Conservation (phyloP, 2,329 filamentous ascomycete species). For the Aureobasidium sp. region DNA sequence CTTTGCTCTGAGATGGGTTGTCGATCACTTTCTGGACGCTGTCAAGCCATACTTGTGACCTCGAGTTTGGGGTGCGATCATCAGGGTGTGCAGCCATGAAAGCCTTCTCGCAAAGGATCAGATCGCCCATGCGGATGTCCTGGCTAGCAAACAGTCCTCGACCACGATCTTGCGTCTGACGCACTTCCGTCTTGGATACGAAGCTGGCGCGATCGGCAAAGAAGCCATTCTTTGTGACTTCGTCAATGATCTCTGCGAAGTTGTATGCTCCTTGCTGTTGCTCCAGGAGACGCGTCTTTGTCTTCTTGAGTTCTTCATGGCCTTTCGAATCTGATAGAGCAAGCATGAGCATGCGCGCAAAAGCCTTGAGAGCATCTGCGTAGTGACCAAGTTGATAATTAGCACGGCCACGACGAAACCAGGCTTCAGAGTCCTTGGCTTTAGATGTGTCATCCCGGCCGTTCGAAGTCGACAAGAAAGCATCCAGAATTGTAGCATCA, state of each 20-base stretch:
- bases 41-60: constrained; percentile 8
- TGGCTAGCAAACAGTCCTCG: background rate
- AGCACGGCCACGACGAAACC: constrained; percentile 19
- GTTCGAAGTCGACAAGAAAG: constrained; percentile 11
- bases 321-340: constrained; percentile 15
- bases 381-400: constrained; percentile 20
- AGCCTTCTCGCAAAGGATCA: constrained; percentile 19
- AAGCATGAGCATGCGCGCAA: constrained; percentile 12
- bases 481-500: constrained; percentile 17
- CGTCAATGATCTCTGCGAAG: constrained; percentile 16
- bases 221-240: background rate
- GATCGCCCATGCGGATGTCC: background rate
- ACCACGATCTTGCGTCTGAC: background rate
- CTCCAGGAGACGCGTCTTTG: constrained; percentile 16
- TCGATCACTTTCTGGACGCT: constrained; percentile 17
- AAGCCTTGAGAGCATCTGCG: constrained; percentile 6
- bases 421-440: constrained; percentile 17
- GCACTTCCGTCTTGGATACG: background rate
- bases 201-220: constrained; percentile 19
- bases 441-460: background rate
- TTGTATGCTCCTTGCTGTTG: constrained; percentile 17
- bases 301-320: constrained; percentile 10
- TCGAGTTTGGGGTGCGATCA: constrained; percentile 12
- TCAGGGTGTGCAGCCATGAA: constrained; percentile 14
- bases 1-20: constrained; percentile 11